Evolutionary conservation across 495 filamentous ascomycete genomes (phyloP), one percentile per base, ranked within the genome.

Genomic region (Penicillium roqueforti): DNA sequence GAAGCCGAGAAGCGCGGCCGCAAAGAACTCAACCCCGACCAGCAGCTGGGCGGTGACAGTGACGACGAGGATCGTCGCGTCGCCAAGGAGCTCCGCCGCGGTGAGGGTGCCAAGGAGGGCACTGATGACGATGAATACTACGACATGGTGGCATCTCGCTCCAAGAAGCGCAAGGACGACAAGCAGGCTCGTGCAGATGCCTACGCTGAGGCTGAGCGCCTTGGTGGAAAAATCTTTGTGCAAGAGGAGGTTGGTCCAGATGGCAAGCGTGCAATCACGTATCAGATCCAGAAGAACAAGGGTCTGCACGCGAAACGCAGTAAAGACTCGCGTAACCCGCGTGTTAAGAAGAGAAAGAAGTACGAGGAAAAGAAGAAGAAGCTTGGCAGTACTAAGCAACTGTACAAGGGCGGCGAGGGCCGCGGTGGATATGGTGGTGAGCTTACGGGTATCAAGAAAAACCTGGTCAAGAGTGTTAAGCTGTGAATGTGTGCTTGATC

Each of bases 341-440:
- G 93, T 70, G 91, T 98, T 50, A 98, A 97, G 86, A 98, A 97
- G 87, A 81, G 88, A 72, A 87, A 87, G 83, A 89, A 84, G 82
- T 98, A 79, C 71, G 91, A 92, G 61, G 84, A 88, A 42, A 95
- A 95, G 79, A 86, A 89, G 79, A 96, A 95, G 86, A 97, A 97
- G 80, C 70, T 97, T 68, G 80, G 80, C 44, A 91, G 85, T 67
- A 83, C 88, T 68, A 89, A 84, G 77, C 78, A 87, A 36, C 74
- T 90, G 36, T 98, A 90, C 71, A 88, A 87, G 74, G 92, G 91
- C 61, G 92, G 91, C 31, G 88, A 96, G 72, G 84, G 85, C 47
- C 82, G 78, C 60, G 92, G 93, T 60, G 88, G 90, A 7, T 98
- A 98, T 74, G 82, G 78, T 57, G 93, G 93, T 69, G 93, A 98